Conservation (phyloP, 192 early-diverging fungal genomes). For the Entrophospora sp. region DNA sequence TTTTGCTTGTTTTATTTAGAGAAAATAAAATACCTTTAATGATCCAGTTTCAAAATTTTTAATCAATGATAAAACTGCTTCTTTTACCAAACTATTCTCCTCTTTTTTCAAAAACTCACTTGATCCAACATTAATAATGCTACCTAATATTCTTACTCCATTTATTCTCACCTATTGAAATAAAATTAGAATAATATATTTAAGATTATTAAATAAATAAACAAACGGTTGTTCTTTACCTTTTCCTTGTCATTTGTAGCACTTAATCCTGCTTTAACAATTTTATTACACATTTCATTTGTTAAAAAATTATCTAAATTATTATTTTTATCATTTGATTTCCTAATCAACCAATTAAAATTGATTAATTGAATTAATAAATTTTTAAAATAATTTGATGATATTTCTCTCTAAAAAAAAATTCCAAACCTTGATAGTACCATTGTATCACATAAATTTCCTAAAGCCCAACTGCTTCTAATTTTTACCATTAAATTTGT, state of each 20-base stretch:
- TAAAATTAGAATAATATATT: too few species aligned
- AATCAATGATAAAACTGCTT: conserved; percentile 36
- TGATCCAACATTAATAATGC: conserved; percentile 48
- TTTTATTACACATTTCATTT: conserved; percentile 30
- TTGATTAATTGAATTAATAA: too few species aligned
- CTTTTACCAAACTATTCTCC: conserved; percentile 34
- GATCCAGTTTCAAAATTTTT: conserved; percentile 56
- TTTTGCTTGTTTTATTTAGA: not conserved
- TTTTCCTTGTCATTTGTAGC: conserved; percentile 68
- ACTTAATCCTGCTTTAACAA: conserved; percentile 35
- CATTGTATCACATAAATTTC: conserved; percentile 59
- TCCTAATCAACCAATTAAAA: not conserved
- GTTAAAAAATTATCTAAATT: conserved; percentile 37
- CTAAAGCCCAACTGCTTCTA: conserved; percentile 69
- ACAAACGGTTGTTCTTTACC: conserved; percentile 22
- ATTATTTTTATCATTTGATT: not conserved
- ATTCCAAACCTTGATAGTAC: conserved; percentile 29
- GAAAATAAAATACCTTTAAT: conserved; percentile 43
- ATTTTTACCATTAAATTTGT: conserved; percentile 50
- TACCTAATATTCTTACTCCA: conserved; percentile 63
- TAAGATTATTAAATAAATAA: not conserved
- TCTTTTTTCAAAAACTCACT: conserved; percentile 35
- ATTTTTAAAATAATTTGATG: too few species aligned
- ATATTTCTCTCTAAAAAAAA: too few species aligned
- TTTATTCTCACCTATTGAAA: conserved; percentile 62